Base-by-base conservation (phyloP, 2,329 filamentous ascomycete species). In the Epicoccum nigrum region DNA sequence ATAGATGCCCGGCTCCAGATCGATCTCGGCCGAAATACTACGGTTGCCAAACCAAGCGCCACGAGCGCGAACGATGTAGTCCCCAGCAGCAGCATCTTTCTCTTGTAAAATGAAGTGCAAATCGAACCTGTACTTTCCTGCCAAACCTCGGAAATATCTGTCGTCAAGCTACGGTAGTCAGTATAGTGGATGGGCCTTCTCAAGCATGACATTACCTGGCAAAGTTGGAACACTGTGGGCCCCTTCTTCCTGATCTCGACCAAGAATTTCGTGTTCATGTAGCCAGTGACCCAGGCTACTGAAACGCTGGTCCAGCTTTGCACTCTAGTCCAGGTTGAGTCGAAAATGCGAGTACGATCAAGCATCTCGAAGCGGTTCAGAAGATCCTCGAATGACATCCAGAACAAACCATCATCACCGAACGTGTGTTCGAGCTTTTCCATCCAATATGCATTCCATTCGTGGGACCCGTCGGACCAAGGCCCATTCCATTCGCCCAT, bases 401-500 rank as follows among this genome's bases (percentile, higher is more conserved):
- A 86, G 67, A 86, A 85, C 21, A 83, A 54, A 6, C 88, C 89
- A 61, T 92, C 88, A 58, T 90, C 86, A 25, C 87, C 88, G 62
- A 92, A 92, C 16, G 81, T 83, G 65, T 92, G 88, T 32, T 81
- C 78, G 1, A 93, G 79, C 59, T 87, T 85, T 45, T 85, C 73
- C 71, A 93, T 83, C 83, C 87, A 90, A 58, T 92, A 86, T 0
- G 88, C 79, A 1, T 87, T 93, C 90, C 90, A 95, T 71, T 93
- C 86, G 62, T 88, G 87, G 12, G 87, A 90, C 1, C 90, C 90
- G 63, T 94, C 90, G 20, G 83, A 85, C 89, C 89, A 94, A 1
- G 88, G 79, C 0, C 90, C 90, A 32, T 83, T 88, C 89, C 90
- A 93, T 71, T 92, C 90, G 11, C 69, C 69, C 46, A 66, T 62